Conservation (phyloP, 768 basidiomycete species). For the Tricholoma flavovirens region DNA sequence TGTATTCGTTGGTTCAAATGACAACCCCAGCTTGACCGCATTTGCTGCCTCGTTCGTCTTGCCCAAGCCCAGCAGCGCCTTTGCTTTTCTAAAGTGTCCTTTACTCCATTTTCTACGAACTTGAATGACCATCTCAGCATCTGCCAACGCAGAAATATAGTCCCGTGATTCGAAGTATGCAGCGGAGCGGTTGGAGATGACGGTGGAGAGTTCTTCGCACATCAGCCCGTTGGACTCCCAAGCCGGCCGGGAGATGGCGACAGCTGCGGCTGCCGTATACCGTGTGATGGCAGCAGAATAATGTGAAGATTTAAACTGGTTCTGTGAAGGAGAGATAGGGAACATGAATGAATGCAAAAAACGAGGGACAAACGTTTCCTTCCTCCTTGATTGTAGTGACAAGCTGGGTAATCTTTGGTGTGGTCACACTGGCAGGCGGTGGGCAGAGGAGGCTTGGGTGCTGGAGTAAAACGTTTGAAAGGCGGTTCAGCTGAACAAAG, state of each 20-base stretch:
- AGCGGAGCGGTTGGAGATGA: conserved; percentile 89
- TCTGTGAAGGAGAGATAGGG: conserved; percentile 38
- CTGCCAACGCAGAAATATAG: conserved; percentile 70
- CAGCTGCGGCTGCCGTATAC: conserved; percentile 72
- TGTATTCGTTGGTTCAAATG: conserved; percentile 62
- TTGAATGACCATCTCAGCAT: conserved; percentile 86
- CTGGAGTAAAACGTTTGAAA: conserved; percentile 61
- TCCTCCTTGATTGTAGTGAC: conserved; percentile 85
- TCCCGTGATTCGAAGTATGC: conserved; percentile 76
- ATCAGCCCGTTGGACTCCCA: conserved; percentile 84
- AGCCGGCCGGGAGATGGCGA: conserved; percentile 76
- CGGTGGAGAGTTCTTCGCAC: conserved; percentile 86
- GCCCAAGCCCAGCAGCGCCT: conserved; percentile 74
- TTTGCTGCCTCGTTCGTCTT: conserved; percentile 72
- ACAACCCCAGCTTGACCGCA: conserved; percentile 74
- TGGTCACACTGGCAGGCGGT: conserved; percentile 73
- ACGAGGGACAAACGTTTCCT: conserved; percentile 70
- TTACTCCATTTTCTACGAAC: conserved; percentile 90
- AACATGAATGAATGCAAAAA: conserved; percentile 7
- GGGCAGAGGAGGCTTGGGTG: conserved; percentile 73
- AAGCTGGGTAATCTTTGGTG: conserved; percentile 67
- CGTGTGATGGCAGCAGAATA: conserved; percentile 66
- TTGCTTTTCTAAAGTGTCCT: conserved; percentile 92
- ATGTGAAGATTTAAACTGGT: conserved; percentile 70
- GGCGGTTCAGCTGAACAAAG: conserved; percentile 69